Evolutionary conservation across 257 asterid species (phyloP).

Genomic region (Paraleonurus japonicus): DNA sequence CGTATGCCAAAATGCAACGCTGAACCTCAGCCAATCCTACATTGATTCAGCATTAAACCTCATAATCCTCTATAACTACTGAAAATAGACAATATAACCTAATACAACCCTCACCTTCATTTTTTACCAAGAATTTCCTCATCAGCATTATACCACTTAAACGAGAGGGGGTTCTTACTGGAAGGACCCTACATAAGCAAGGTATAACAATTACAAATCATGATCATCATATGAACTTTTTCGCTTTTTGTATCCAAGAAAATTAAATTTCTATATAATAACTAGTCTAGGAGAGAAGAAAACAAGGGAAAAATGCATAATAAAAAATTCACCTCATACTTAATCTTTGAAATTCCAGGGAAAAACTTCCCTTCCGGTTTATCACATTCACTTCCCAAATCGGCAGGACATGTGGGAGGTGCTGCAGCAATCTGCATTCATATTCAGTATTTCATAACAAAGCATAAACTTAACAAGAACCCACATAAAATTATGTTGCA

Average conservation of each 20-base stretch:
- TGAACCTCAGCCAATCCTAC: conserved; percentile 95
- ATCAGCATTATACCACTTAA: conserved; percentile 88
- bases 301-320: background rate
- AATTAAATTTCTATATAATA: background rate
- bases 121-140: conserved; percentile 91
- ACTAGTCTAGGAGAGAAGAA: background rate
- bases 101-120: conserved; percentile 69
- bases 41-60: background rate
- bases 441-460: conserved; percentile 6
- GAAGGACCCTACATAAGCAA: conserved; percentile 65
- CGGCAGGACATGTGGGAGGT: conserved; percentile 91
- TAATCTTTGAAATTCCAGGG: conserved; percentile 71
- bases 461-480: background rate
- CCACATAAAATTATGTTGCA: background rate
- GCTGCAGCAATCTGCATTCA: conserved; percentile 51
- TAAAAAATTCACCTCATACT: conserved; percentile 82
- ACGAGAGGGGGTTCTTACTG: conserved; percentile 82
- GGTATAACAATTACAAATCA: background rate
- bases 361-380: conserved; percentile 91
- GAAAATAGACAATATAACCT: background rate
- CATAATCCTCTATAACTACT: conserved; percentile 4
- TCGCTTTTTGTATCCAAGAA: background rate
- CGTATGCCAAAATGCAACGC: conserved; percentile 99
- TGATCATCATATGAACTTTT: background rate
- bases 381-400: conserved; percentile 43